Evolutionary conservation across 2,329 filamentous ascomycete species (phyloP), one percentile per base, ranked within the genome.

Genomic region (Blastomyces silverae): DNA sequence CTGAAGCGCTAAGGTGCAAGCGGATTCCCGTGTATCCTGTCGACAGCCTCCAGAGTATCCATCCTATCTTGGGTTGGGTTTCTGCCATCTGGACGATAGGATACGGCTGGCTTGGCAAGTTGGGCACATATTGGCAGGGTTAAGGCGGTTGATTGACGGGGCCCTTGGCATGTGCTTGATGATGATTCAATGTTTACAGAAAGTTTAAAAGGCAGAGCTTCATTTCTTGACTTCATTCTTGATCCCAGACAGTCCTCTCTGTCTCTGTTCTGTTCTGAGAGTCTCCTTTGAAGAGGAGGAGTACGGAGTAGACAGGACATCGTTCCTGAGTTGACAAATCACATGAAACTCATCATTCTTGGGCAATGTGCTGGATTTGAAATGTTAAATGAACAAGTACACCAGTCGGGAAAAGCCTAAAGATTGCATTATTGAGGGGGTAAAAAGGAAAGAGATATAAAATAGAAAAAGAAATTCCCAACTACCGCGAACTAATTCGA

Each of bases 1-100:
- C 55, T 42, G 31, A 34, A 57, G 55, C 55, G 55, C 55, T 57
- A 57, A 57, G 31, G 17, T 42, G 55, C 31, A 15, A 15, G 55
- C 28, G 31, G 20, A 25, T 39, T 20, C 10, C n/a, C 20, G 53
- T 22, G 31, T 3, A 1, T 22, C 28, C 2, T 34, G 31, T 34
- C 31, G 31, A 34, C 31, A 34, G 31, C 1, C 2, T 31, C 5
- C 31, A 31, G 31, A 31, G 31, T 31, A 2, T 31, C 2, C 5
- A 31, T 31, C 31, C 31, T 31, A 31, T 34, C 31, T 34, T 34
- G 31, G 31, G 3, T 34, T 34, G 31, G 31, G 22, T 50, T 5
- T 50, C 46, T 50, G 46, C n/a, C n/a, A n/a, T n/a, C 6, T 50
- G n/a, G 48, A 28, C 48, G 48, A 22, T 25, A 13, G 50, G 13